Conservation (phyloP, 2,329 filamentous ascomycete genomes). For the Colletotrichum sp. region DNA sequence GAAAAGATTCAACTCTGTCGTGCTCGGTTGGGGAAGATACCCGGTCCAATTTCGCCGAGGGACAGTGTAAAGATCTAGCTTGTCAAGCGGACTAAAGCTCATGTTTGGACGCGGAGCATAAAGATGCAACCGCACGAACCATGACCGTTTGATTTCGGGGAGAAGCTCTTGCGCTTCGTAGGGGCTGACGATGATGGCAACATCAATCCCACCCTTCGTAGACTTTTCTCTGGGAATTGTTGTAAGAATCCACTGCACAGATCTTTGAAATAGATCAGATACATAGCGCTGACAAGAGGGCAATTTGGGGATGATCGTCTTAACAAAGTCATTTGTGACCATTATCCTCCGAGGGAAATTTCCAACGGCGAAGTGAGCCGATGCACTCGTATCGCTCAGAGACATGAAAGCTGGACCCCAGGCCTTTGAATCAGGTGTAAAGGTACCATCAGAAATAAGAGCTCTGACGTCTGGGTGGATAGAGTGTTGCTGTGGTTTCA, state of each 20-base stretch:
- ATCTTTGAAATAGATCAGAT: slow-evolving; percentile 54
- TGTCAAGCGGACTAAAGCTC: slow-evolving; percentile 44
- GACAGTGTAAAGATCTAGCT: slow-evolving; percentile 48
- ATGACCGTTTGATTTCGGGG: slow-evolving; percentile 36
- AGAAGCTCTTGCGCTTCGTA: slow-evolving; percentile 63
- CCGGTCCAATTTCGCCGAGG: slow-evolving; percentile 21
- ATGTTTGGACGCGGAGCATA: slow-evolving; percentile 53
- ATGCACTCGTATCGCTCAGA: slow-evolving; percentile 45
- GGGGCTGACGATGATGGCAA: slow-evolving; percentile 60
- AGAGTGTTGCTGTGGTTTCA: slow-evolving; percentile 41
- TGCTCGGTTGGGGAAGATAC: fast-evolving
- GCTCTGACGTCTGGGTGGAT: slow-evolving; percentile 47
- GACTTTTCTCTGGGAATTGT: no score
- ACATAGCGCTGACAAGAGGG: neutral
- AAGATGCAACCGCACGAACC: slow-evolving; percentile 48
- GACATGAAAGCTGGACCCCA: slow-evolving; percentile 51
- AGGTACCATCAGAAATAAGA: slow-evolving; percentile 45
- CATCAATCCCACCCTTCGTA: neutral
- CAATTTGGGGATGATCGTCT: slow-evolving; percentile 40
- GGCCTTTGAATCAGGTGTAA: slow-evolving; percentile 27
- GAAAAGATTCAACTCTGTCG: slow-evolving; percentile 66
- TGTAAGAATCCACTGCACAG: slow-evolving; percentile 55
- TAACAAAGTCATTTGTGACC: slow-evolving; percentile 56
- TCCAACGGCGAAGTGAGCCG: slow-evolving; percentile 30
- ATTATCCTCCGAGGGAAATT: slow-evolving; percentile 45